Evolutionary conservation across 768 basidiomycete genomes (phyloP), one percentile per base, ranked within the genome.

Genomic region (Mycena albidolilacea): DNA sequence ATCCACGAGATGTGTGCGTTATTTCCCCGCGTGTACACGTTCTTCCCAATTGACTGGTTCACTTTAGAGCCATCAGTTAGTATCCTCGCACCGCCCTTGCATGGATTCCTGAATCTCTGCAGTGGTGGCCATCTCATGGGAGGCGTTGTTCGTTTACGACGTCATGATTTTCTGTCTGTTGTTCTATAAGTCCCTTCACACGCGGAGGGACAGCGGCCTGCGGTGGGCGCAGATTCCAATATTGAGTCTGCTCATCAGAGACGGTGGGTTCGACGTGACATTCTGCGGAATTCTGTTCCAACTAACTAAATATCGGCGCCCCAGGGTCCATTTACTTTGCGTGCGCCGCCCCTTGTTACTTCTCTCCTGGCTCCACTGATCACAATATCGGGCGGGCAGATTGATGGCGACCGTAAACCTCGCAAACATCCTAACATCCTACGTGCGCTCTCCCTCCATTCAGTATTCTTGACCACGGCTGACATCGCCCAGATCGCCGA

Each of bases 371-470:
- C 35, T 46, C 9, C 21, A 8, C 67, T 60, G 30, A 57, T 10
- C 5, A 46, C 15, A 9, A n/a, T 6, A 5, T 46, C 54, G 23
- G 54, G 23, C 21, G 54, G 19, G 14, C 38, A 73, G 71, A 30
- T 35, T 52, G 10, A 73, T 73, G 71, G 62, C 71, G 5, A 30
- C 39, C 2, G 38, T 82, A 79, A 74, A 74, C 83, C n/a, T 81
- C 8, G 71, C 66, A 15, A 73, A 73, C 23, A 73, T 73, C 44
- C 9, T 68, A 17, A 73, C 71, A 35, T 69, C 17, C 35, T 73
- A 73, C 54, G 71, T 69, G 48, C 50, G 71, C 17, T n/a, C 38
- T 67, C 19, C 15, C 39, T 21, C n/a, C 30, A n/a, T 54, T 23
- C 41, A n/a, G 17, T 19, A 9, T 52, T 12, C 35, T 10, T 35